Percentiles rank a stretch among this genome's conserved stretches.
Evolutionary conservation across 176 grass and related monocot genomes (phyloP).

Genomic region (Avena atlantica): DNA sequence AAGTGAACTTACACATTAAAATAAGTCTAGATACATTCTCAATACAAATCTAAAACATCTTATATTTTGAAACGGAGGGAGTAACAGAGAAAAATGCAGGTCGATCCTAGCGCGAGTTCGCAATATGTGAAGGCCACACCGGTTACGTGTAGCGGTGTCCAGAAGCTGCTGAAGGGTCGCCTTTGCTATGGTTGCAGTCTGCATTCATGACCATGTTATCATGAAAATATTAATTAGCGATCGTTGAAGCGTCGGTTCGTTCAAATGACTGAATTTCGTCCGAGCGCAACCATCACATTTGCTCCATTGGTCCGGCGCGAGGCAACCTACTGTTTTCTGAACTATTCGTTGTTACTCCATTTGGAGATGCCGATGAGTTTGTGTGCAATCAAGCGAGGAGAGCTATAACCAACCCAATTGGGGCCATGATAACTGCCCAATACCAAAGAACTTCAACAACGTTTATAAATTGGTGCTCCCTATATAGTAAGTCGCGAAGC

Average conservation of each 20-base stretch:
- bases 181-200: neutral
- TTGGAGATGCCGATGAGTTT: neutral
- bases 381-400: neutral
- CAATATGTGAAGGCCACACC: neutral
- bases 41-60: too few species aligned
- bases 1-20: too few species aligned
- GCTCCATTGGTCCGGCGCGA: too few species aligned
- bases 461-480: neutral
- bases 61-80: too few species aligned
- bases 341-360: neutral
- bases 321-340: too few species aligned
- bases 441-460: neutral
- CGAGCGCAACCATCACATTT: neutral
- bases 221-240: neutral
- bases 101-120: too few species aligned
- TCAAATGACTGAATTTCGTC: neutral
- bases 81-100: too few species aligned
- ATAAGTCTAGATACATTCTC: too few species aligned
- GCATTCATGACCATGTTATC: neutral
- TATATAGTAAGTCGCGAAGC: too few species aligned
- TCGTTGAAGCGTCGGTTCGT: neutral
- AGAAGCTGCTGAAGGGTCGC: neutral
- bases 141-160: neutral
- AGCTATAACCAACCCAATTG: too few species aligned
- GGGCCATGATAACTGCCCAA: too few species aligned